A percentile compares a stretch with the other conserved stretches of the same genome.
Conservation (phyloP, 768 basidiomycete species). For the Boletus eberwhitei region DNA sequence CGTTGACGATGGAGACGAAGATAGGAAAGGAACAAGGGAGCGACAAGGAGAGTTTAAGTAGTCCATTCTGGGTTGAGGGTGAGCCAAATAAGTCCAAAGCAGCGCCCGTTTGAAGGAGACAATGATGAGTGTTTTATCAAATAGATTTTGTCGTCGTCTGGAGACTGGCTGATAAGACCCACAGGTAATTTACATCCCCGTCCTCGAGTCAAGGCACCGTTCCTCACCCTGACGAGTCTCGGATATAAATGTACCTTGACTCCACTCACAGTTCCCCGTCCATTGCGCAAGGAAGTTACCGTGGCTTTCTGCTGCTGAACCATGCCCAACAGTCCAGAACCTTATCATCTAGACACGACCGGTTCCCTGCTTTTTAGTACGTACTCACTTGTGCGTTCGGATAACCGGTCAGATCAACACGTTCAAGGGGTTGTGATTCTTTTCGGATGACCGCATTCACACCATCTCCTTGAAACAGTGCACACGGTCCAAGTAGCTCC, state of each 20-base stretch:
- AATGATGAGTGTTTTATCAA: slow-evolving; percentile 1
- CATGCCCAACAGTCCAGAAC: not conserved
- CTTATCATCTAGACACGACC: slow-evolving; percentile 1
- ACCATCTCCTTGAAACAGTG: not conserved
- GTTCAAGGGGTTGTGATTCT: not conserved
- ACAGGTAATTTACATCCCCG: too few species aligned
- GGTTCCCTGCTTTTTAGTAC: slow-evolving; percentile 9
- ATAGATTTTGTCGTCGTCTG: slow-evolving; percentile 11
- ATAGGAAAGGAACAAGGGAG: slow-evolving; percentile 18
- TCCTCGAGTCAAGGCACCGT: too few species aligned
- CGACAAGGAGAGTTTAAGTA: slow-evolving; percentile 28
- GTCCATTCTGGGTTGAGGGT: slow-evolving; percentile 29
- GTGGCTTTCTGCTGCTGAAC: not conserved
- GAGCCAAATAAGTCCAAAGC: slow-evolving; percentile 31
- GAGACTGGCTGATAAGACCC: too few species aligned
- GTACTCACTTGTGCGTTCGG: not conserved
- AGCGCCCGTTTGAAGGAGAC: slow-evolving; percentile 3
- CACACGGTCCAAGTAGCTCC: not conserved
- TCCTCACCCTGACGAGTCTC: too few species aligned
- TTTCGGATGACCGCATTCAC: slow-evolving; percentile 1
- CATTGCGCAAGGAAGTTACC: not conserved
- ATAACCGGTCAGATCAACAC: not conserved
- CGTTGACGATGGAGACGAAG: slow-evolving; percentile 18
- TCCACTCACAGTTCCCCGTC: not conserved
- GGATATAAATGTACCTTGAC: not conserved